Conservation (phyloP, 768 basidiomycete genomes). For the Panaeolus papilionaceus region DNA sequence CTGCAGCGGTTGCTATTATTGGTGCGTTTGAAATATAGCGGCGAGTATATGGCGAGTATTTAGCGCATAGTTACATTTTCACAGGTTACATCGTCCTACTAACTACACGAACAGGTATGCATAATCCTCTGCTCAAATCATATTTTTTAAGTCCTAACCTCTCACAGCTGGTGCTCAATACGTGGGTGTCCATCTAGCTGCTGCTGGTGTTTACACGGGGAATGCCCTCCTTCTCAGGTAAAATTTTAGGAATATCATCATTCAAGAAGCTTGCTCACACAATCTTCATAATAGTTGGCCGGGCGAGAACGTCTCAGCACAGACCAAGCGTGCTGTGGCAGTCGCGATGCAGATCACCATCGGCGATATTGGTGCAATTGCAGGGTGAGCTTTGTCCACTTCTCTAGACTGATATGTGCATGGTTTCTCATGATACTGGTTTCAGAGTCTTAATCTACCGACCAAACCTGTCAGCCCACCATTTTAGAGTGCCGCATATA, state of each 20-base stretch:
- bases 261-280: not conserved
- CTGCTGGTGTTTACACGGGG: conserved; percentile 62
- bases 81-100: conserved; percentile 64
- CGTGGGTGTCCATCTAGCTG: conserved; percentile 60
- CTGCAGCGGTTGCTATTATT: conserved; percentile 55
- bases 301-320: conserved; percentile 70
- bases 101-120: conserved; percentile 49
- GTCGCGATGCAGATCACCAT: conserved; percentile 71
- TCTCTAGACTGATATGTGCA: not conserved
- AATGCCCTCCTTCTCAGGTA: conserved; percentile 63
- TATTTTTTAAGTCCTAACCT: not conserved
- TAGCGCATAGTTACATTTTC: not conserved
- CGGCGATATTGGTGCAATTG: conserved; percentile 65
- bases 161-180: conserved; percentile 57
- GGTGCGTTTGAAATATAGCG: conserved; percentile 39
- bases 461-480: conserved; percentile 50
- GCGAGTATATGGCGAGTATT: no score
- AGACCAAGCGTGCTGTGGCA: conserved; percentile 68
- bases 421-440: not conserved
- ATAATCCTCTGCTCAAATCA: not conserved
- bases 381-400: conserved; percentile 39
- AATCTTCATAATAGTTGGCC: conserved; percentile 50
- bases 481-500: conserved; percentile 61
- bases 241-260: not conserved
- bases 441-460: conserved; percentile 59